Base-by-base conservation (phyloP, 345 rosid genomes). In the Gossypium longicalyx region DNA sequence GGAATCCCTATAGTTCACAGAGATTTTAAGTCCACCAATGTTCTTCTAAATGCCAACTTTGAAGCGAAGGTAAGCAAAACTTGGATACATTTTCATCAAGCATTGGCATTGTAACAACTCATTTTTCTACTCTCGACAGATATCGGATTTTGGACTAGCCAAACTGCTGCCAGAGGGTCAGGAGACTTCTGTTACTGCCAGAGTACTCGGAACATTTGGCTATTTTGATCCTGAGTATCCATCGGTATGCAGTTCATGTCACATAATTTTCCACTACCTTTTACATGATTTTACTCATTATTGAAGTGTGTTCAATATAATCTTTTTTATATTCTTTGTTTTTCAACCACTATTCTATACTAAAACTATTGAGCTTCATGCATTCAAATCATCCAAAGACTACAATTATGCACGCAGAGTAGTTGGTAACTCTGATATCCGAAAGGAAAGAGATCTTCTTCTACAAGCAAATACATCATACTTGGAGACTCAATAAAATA, bases 191-290 rank as follows among this genome's bases (percentile, higher is more conserved):
- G 89, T 90, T 70, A 94, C 98, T 20, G 97, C 98, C 38, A 87
- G 91, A 80, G 92, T 94, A 85, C 91, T 94, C 2, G 98, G 98
- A 68, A 94, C 98, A 27, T 94, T 94, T 53, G 98, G 97, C 81
- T 94, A 94, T 77, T 94, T 94, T 10, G 98, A 94, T 73, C 97
- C 98, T 23, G 98, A 94, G 79, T 94, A 94, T 70, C 90, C 98
- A 77, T 90, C 98, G 67, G 98, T 94, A 84, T 11, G 83, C 73
- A 70, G 61, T 66, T 1, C 75, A 44, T 48, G 3, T 63, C 52
- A 47, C 10, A 56, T 11, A 52, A 25, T 62, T 60, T 20, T 57
- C 17, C 41, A 61, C 17, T 34, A 23, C 12, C 25, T 11, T 56
- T 7, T 17, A 25, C 58, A 9, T 45, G 47, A 20, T 44, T 15